Percentiles rank a stretch among this genome's conserved stretches.
These are phyloP conservation scores for Fusarium veterinarium DNA, from an alignment of 2,329 filamentous ascomycete genomes.

Conservation along the genomic window DNA sequence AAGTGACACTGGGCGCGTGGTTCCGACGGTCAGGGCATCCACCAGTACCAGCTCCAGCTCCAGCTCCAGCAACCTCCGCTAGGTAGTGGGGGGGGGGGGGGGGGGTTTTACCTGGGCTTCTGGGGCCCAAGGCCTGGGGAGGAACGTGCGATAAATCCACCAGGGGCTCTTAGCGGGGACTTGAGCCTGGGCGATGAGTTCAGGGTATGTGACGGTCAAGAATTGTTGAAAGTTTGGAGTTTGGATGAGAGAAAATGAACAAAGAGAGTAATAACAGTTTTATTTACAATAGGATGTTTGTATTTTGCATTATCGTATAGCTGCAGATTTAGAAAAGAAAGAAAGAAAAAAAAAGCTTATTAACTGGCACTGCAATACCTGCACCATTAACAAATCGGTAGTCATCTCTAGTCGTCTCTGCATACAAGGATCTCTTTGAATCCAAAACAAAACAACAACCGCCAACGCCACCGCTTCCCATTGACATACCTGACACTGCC, in stretches of 20 bases:
- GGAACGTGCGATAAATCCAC: slow-evolving; percentile 30
- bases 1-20: slow-evolving; percentile 38
- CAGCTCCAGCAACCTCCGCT: neutral
- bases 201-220: slow-evolving; percentile 30
- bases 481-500: slow-evolving; percentile 26
- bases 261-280: neutral
- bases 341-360: no score
- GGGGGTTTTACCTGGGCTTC: neutral
- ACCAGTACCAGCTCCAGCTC: neutral
- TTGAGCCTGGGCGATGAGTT: slow-evolving; percentile 11
- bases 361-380: neutral
- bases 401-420: neutral
- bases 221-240: neutral
- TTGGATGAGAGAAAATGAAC: neutral
- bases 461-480: slow-evolving; percentile 25
- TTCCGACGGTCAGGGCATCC: slow-evolving; percentile 21
- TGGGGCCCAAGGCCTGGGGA: neutral
- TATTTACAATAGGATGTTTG: neutral
- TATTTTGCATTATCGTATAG: neutral
- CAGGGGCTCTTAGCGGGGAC: slow-evolving; percentile 25
- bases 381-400: neutral
- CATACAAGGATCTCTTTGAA: slow-evolving; percentile 4
- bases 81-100: slow-evolving; percentile 22
- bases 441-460: slow-evolving; percentile 37
- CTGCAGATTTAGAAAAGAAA: neutral